Evolutionary conservation across 2,329 filamentous ascomycete species (phyloP), one percentile per base, ranked within the genome.

Genomic region (Thelonectria discophora): DNA sequence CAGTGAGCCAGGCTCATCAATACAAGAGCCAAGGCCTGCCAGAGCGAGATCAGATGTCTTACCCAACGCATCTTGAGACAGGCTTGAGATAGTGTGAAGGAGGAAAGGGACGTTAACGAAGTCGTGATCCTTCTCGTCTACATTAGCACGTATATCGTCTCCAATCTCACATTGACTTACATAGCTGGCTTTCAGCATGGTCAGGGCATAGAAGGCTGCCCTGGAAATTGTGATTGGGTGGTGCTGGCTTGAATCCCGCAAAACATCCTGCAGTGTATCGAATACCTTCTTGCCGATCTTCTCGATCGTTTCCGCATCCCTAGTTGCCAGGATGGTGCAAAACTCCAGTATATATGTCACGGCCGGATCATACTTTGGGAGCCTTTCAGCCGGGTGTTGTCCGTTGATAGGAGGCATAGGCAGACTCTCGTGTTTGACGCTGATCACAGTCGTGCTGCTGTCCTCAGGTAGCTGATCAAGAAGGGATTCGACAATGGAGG

Each of bases 81-180:
- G 92, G 65, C 90, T 93, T 1, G 94, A 96, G 63, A 99, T 93
- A 1, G 90, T 90, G 75, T 99, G 95, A 12, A 99, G 85, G 8
- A 98, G 86, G 52, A 98, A 91, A 1, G 95, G 95, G 1, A 94
- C 92, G 59, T 95, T 92, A 72, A 97, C 89, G 75, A 95, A 97
- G 71, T 96, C 92, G 71, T 94, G 88, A 68, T 97, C 91, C 90
- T 94, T 67, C 54, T 50, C 45, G 49, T 42, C 46, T 11, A 27
- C 69, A 56, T 76, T 46, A 77, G 69, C 50, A 27, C 12, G 20
- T 21, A 21, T 20, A 17, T 1, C 9, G 9, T 21, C 42, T 15
- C 3, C 17, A 15, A n/a, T n/a, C 4, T 7, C 27, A 5, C 11
- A 46, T 17, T 34, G 48, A 81, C 90, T 80, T 84, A 94, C 91